These are phyloP conservation scores for Diaporthe vexans DNA, from an alignment of 2,329 filamentous ascomycete genomes.

Conservation along the genomic window DNA sequence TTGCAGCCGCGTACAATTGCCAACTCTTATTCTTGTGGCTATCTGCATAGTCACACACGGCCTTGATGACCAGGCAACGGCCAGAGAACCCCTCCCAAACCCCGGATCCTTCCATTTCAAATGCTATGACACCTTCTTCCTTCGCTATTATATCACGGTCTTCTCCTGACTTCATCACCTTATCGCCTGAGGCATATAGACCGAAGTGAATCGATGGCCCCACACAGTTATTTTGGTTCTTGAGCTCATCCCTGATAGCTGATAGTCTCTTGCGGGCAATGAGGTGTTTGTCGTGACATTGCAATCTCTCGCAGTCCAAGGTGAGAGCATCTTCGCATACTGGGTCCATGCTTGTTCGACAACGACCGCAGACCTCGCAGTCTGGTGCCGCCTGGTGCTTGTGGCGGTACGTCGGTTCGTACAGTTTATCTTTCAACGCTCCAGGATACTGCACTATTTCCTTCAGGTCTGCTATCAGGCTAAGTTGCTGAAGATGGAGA, in stretches of 20 bases:
- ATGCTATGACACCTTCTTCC: background rate
- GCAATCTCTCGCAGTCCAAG: background rate
- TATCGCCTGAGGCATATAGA: constrained; percentile 1
- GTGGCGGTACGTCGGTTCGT: background rate
- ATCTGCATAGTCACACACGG: background rate
- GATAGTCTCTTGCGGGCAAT: background rate
- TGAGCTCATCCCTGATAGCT: background rate
- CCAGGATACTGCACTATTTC: background rate
- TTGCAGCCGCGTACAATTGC: background rate
- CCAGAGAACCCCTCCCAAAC: background rate
- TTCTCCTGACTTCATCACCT: constrained; percentile 14
- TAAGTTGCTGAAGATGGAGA: background rate
- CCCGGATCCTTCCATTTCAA: constrained; percentile 6
- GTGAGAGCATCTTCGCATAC: background rate
- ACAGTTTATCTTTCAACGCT: background rate
- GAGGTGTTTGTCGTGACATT: background rate
- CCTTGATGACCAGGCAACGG: background rate
- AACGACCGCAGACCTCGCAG: background rate
- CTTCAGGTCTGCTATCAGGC: background rate
- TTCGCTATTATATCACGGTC: background rate
- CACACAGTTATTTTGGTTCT: too few species aligned
- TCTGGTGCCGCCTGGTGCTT: background rate
- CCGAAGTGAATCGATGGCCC: background rate
- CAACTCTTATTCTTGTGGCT: constrained; percentile 16
- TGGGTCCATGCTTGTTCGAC: background rate